Conservation (phyloP, 225 moss, liverwort and hornwort species). For the Takakia lepidozioides region DNA sequence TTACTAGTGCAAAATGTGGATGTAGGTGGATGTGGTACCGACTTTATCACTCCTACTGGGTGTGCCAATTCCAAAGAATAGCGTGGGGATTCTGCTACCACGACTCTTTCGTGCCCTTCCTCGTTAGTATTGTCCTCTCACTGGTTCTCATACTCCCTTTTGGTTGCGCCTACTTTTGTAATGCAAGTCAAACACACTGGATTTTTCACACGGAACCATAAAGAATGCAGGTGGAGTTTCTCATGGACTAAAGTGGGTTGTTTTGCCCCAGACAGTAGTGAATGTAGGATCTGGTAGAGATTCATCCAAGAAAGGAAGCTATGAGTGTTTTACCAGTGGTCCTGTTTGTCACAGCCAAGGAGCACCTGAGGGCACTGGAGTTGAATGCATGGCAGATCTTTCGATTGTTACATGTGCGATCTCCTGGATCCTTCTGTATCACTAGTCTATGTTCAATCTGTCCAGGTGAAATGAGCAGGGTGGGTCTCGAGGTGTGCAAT, state of each 20-base stretch:
- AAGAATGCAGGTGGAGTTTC: too few relatives aligned
- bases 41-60: conserved; percentile 70
- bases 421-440: conserved; percentile 41
- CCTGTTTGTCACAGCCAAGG: conserved; percentile 27
- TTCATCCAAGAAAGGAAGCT: too few relatives aligned
- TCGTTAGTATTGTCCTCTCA: conserved; percentile 24
- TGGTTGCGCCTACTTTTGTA: too few relatives aligned
- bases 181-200: too few relatives aligned
- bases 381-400: conserved; percentile 77
- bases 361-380: conserved; percentile 68
- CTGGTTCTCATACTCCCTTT: too few relatives aligned
- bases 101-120: conserved; percentile 52
- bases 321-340: too few relatives aligned
- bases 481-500: conserved; percentile 8
- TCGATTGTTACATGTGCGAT: conserved; percentile 47
- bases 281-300: too few relatives aligned
- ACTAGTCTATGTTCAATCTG: conserved; percentile 16
- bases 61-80: conserved; percentile 73
- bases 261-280: too few relatives aligned
- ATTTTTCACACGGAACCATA: too few relatives aligned
- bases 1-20: background rate
- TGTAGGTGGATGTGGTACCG: conserved; percentile 69
- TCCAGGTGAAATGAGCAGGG: conserved; percentile 8
- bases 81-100: conserved; percentile 62
- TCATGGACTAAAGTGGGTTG: too few relatives aligned